Evolutionary conservation across 139 green algal genomes (phyloP).

Genomic region (Chlamydomonas sp.): DNA sequence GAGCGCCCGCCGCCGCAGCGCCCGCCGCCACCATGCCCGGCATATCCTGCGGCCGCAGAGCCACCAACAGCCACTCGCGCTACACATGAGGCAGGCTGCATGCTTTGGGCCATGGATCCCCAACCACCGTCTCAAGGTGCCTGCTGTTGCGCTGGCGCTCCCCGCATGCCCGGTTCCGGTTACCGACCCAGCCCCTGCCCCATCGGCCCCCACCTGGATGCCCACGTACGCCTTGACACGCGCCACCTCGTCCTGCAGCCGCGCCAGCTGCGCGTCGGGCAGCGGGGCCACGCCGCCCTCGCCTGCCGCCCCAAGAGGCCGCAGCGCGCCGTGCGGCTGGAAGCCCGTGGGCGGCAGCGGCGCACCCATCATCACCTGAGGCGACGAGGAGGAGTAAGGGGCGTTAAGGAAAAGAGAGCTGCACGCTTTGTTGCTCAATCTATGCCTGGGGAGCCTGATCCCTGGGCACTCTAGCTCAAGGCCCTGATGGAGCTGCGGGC

Average conservation of each 20-base stretch:
- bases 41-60: background rate
- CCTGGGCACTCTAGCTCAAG: too few relatives aligned
- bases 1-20: background rate
- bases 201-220: background rate
- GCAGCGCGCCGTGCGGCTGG: too few relatives aligned
- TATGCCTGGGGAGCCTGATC: too few relatives aligned
- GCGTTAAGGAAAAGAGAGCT: background rate
- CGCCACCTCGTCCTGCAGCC: slow-evolving; percentile 9
- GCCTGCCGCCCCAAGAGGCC: background rate
- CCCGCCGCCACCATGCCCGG: background rate
- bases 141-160: too few relatives aligned
- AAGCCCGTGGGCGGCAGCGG: background rate
- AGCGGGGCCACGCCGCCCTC: background rate
- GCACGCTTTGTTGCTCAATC: background rate
- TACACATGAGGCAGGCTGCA: too few relatives aligned
- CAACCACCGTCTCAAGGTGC: too few relatives aligned
- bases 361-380: slow-evolving; percentile 6
- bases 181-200: background rate
- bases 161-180: too few relatives aligned
- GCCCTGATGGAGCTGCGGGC: too few relatives aligned
- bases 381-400: background rate
- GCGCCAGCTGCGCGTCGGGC: background rate
- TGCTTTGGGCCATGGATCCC: too few relatives aligned
- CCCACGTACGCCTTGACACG: slow-evolving; percentile 19
- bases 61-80: too few relatives aligned